Evolutionary conservation across 179 eudicot genomes (phyloP).

Genomic region (Amaranthus tricolor): DNA sequence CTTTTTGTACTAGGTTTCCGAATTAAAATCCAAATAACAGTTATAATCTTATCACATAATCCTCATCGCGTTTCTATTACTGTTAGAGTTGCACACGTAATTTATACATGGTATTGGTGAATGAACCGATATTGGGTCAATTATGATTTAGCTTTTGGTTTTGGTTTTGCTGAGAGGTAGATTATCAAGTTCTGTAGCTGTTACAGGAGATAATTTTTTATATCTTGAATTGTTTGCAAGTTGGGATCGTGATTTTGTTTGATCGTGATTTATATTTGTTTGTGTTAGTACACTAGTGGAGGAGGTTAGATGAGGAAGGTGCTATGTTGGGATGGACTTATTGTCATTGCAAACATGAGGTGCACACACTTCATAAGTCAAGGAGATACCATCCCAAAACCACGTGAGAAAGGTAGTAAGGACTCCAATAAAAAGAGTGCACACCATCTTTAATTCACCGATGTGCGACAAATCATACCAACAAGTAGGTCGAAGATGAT

Average conservation of each 20-base stretch:
- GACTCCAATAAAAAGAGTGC: too few relatives aligned
- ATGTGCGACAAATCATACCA: too few relatives aligned
- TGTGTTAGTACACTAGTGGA: background rate
- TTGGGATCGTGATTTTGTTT: background rate
- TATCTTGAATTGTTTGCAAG: background rate
- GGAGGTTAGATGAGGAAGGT: too few relatives aligned
- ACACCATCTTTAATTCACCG: too few relatives aligned
- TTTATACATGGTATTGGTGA: background rate
- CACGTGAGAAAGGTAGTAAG: too few relatives aligned
- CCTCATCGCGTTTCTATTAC: background rate
- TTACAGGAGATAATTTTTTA: background rate
- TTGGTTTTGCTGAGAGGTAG: background rate
- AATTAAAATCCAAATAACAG: background rate
- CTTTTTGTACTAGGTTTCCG: background rate
- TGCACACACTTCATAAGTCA: too few relatives aligned
- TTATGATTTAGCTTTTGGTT: too few relatives aligned
- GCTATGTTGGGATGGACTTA: too few relatives aligned
- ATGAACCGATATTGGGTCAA: too few relatives aligned
- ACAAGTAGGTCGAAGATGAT: too few relatives aligned
- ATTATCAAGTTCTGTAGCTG: background rate
- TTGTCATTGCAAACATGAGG: too few relatives aligned
- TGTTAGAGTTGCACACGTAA: background rate
- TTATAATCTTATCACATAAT: background rate
- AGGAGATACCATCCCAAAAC: too few relatives aligned
- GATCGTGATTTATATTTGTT: background rate